phyloP scores from a whole-genome alignment of 257 asterid species.

The Parsonsia alboflavescens region DNA sequence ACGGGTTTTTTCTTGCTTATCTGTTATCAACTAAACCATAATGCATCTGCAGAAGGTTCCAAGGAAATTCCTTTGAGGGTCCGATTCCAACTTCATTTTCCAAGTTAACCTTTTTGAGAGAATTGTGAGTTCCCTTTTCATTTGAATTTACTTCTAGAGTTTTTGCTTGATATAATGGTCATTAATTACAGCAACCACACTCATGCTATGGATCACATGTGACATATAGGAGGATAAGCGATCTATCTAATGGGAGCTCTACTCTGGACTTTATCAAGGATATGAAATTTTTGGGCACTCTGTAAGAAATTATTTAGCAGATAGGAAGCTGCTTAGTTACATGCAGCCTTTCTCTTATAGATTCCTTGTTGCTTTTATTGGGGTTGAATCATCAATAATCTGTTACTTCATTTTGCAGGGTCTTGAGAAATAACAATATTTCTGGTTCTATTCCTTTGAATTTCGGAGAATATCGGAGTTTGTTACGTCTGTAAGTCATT shows the following conservation, averaged over 20 bases:
- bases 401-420: conserved; percentile 31
- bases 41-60: conserved; percentile 51
- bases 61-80: conserved; percentile 78
- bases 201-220: conserved; percentile 16
- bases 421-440: conserved; percentile 68
- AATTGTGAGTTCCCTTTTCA: conserved; percentile 43
- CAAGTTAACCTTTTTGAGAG: conserved; percentile 50
- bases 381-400: conserved; percentile 6
- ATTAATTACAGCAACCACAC: neutral
- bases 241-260: conserved; percentile 63
- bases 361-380: conserved; percentile 4
- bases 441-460: conserved; percentile 65
- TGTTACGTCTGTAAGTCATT: conserved; percentile 53
- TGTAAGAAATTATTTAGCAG: conserved; percentile 40
- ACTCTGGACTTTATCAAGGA: conserved; percentile 52
- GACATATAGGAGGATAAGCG: conserved; percentile 69
- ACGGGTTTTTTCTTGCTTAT: conserved; percentile 1
- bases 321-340: conserved; percentile 8
- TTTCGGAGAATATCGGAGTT: conserved; percentile 45
- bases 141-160: conserved; percentile 6
- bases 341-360: neutral
- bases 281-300: conserved; percentile 43
- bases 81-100: conserved; percentile 65
- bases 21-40: conserved; percentile 10
- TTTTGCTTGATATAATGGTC: neutral